Evolutionary conservation across 2,329 filamentous ascomycete genomes (phyloP).

Genomic region (Claviceps quebecensis): DNA sequence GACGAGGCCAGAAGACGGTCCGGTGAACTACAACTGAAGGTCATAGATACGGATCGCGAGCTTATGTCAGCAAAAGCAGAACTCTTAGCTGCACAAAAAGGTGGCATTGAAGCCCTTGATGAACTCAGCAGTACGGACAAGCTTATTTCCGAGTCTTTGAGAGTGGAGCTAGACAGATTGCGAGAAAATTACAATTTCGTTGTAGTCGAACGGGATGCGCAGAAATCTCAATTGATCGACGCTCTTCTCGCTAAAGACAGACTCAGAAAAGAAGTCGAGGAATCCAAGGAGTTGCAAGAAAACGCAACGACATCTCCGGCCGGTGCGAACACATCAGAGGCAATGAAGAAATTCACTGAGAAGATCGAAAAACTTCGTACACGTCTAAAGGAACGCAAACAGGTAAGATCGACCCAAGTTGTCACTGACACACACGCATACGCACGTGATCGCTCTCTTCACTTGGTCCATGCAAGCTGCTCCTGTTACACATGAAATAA

Average conservation of each 20-base stretch:
- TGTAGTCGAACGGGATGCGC: constrained; percentile 38
- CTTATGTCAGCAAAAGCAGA: constrained; percentile 38
- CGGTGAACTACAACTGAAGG: constrained; percentile 31
- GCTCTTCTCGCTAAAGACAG: constrained; percentile 47
- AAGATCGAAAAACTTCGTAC: constrained; percentile 44
- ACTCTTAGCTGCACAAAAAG: constrained; percentile 39
- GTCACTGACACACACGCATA: neutral
- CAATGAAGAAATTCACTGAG: constrained; percentile 29
- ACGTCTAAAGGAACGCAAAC: constrained; percentile 40
- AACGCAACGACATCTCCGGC: constrained; percentile 18
- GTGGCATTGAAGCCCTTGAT: constrained; percentile 39
- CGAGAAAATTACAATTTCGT: constrained; percentile 36
- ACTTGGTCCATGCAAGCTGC: neutral
- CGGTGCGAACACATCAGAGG: constrained; percentile 21
- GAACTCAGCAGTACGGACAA: constrained; percentile 46
- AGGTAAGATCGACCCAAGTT: constrained; percentile 32
- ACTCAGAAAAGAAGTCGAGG: constrained; percentile 39
- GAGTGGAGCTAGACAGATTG: constrained; percentile 41
- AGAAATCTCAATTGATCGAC: constrained; percentile 46
- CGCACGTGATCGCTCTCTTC: neutral
- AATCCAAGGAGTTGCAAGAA: constrained; percentile 28
- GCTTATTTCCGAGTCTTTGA: constrained; percentile 43
- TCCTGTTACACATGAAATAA: neutral
- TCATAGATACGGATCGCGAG: constrained; percentile 41
- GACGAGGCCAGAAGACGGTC: constrained; percentile 28